Evolutionary conservation across 352 stramenopile genomes (phyloP).

Genomic region (Phytophthora ramorum): DNA sequence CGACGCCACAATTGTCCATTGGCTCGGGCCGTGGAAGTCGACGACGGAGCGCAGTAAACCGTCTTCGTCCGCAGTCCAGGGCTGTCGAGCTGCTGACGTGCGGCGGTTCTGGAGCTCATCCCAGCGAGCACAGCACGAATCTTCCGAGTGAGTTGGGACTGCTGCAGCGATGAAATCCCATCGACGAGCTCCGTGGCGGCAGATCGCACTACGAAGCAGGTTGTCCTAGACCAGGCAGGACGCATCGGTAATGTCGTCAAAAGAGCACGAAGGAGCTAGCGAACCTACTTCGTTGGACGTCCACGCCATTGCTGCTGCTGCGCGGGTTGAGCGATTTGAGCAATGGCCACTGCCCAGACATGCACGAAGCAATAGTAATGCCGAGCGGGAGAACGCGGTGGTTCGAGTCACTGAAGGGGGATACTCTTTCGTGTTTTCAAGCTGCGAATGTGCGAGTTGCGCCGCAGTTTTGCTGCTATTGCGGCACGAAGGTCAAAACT

Average conservation of each 20-base stretch:
- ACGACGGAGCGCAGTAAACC: conserved; percentile 46
- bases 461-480: no score
- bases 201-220: conserved; percentile 22
- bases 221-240: conserved; percentile 13
- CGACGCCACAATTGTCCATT: conserved; percentile 68
- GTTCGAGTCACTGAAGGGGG: no score
- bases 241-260: background rate
- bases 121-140: conserved; percentile 44
- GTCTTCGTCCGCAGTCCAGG: conserved; percentile 62
- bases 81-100: conserved; percentile 29
- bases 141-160: conserved; percentile 13
- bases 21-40: conserved; percentile 40
- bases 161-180: conserved; percentile 24
- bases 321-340: background rate
- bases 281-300: conserved; percentile 20
- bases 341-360: background rate
- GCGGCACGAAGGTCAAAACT: no score
- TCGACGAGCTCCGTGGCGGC: conserved; percentile 21
- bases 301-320: conserved; percentile 17
- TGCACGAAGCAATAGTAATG: background rate
- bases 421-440: no score
- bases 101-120: conserved; percentile 47
- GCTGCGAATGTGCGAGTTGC: no score
- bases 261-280: background rate
- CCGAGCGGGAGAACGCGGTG: no score